A percentile compares a stretch with the other conserved stretches of the same genome.
Evolutionary conservation across 169 alveolate species (phyloP).

Genomic region (Ophryocystis elektroscirrha): DNA sequence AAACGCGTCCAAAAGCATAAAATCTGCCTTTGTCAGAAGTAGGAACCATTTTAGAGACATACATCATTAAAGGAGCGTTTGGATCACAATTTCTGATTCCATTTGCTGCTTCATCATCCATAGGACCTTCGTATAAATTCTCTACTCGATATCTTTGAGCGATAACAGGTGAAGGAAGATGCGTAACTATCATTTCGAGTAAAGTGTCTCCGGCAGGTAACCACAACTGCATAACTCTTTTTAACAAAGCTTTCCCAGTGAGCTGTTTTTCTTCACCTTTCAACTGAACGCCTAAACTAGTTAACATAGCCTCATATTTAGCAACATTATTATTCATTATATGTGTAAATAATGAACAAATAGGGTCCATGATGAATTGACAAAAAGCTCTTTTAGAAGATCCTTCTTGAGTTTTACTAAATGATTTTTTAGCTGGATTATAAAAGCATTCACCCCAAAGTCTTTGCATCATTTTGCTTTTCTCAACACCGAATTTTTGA

Average conservation of each 20-base stretch:
- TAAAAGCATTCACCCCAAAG: slow-evolving; percentile 97
- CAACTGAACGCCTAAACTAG: slow-evolving; percentile 64
- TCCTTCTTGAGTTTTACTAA: slow-evolving; percentile 57
- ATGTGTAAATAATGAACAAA: slow-evolving; percentile 67
- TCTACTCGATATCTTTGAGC: slow-evolving; percentile 95
- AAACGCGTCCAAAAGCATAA: slow-evolving; percentile 99
- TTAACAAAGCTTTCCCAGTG: slow-evolving; percentile 80
- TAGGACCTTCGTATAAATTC: slow-evolving; percentile 89
- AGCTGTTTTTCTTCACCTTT: slow-evolving; percentile 79
- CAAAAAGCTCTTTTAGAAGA: slow-evolving; percentile 61
- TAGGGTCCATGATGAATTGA: slow-evolving; percentile 93
- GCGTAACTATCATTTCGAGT: slow-evolving; percentile 89
- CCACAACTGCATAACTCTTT: slow-evolving; percentile 95
- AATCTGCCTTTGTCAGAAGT: slow-evolving; percentile 94
- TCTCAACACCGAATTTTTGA: slow-evolving; percentile 73
- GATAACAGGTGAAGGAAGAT: slow-evolving; percentile 88
- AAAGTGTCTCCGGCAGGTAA: slow-evolving; percentile 95
- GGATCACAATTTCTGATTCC: slow-evolving; percentile 92
- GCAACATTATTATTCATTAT: slow-evolving; percentile 75
- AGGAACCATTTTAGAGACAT: slow-evolving; percentile 97
- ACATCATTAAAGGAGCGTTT: slow-evolving; percentile 92
- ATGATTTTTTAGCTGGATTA: slow-evolving; percentile 75
- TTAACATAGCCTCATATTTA: slow-evolving; percentile 66
- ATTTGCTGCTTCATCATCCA: slow-evolving; percentile 89
- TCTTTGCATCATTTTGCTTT: slow-evolving; percentile 77